Evolutionary conservation across 2,329 filamentous ascomycete species (phyloP), one percentile per base, ranked within the genome.

Genomic region (Paecilomyces fulvus): DNA sequence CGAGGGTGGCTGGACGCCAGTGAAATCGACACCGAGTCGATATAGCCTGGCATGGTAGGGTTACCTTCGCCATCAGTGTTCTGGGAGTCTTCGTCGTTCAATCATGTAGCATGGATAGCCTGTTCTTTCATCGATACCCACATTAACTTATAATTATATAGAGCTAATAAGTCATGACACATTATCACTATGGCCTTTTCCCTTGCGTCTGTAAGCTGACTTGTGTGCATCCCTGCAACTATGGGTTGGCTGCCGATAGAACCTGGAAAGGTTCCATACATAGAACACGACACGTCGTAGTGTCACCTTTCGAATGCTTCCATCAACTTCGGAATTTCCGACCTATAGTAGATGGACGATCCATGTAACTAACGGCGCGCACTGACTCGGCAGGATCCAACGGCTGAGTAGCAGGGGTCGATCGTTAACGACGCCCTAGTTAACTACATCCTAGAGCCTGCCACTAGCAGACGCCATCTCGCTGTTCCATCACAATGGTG

Each of bases 1-100:
- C 83, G 80, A 66, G 89, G 89, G 31, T 92, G 89, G 88, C 62
- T 70, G 58, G 65, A 72, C 49, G 59, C 60, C 7, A 60, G 58
- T 23, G 63, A 68, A 51, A 63, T 65, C 46, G 61, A 67, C 11
- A 60, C 52, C 46, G 60, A 62, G 51, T 57, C 28, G 23, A 53
- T 49, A 30, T 48, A 49, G 14, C 59, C 64, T 48, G 37, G 14
- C 59, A 64, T 48, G 37, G 37, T 28, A 46, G 23, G 20, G 14
- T 30, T 14, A 49, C 20, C 20, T 49, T 23, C 48, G 48, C 17
- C 20, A n/a, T 23, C 48, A 49, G 48, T 21, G 14, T 49, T 49
- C 25, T 28, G 48, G 48, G 48, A 49, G 28, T 49, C 48, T 49
- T 49, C 23, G 20, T 49, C 12, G 21, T 49, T 49, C 21, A 28